Evolutionary conservation across 345 rosid genomes (phyloP).

Genomic region (Heritiera fomes): DNA sequence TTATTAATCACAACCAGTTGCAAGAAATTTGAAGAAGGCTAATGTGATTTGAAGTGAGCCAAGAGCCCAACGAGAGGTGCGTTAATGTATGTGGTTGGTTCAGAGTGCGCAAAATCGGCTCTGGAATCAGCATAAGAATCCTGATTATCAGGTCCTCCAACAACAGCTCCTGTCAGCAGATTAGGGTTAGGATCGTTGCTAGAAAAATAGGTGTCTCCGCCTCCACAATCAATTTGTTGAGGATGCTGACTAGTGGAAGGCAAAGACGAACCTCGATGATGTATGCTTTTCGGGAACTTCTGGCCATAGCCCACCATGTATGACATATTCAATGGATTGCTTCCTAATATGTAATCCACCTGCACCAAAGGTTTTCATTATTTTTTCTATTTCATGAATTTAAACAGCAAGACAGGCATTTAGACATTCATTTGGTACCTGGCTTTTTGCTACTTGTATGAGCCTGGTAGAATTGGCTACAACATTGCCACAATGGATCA

Average conservation of each 20-base stretch:
- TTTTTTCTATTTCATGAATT: not conserved
- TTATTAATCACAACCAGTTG: not conserved
- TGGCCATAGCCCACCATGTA: conserved; percentile 86
- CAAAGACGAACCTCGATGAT: conserved; percentile 71
- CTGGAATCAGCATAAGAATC: conserved; percentile 58
- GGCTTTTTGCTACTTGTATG: conserved; percentile 37
- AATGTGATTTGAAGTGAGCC: conserved; percentile 50
- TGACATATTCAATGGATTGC: conserved; percentile 68
- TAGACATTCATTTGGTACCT: conserved; percentile 32
- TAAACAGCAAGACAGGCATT: not conserved
- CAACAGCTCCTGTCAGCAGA: conserved; percentile 63
- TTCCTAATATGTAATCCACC: conserved; percentile 84
- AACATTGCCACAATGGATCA: conserved; percentile 38
- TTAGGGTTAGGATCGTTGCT: conserved; percentile 55
- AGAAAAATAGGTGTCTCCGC: conserved; percentile 46
- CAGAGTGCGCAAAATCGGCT: conserved; percentile 48
- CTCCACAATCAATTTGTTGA: conserved; percentile 41
- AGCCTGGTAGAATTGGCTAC: conserved; percentile 32
- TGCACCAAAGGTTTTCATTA: conserved; percentile 19
- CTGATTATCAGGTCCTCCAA: conserved; percentile 69
- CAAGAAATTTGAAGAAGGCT: not conserved
- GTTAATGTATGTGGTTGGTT: conserved; percentile 64
- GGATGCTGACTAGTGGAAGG: conserved; percentile 55
- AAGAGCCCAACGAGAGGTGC: conserved; percentile 66
- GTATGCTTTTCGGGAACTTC: conserved; percentile 63